Percentiles rank a stretch among this genome's conserved stretches.
Evolutionary conservation across 139 green algal genomes (phyloP).

Genomic region (Spirogloea muscicola): DNA sequence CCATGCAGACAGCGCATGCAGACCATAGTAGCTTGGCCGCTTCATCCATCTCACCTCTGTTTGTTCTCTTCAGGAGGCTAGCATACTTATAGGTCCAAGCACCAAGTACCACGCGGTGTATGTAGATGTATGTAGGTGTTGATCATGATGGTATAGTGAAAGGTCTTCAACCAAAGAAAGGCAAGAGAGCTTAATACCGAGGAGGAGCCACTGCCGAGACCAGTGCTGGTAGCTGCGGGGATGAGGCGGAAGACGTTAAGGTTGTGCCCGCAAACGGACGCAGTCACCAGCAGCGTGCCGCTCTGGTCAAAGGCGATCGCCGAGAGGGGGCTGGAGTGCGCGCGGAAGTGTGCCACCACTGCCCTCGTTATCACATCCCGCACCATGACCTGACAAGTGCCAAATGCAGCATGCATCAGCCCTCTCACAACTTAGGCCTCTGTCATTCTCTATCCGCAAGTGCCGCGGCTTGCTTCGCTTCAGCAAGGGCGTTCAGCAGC

Average conservation of each 20-base stretch:
- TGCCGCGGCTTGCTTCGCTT: too few relatives aligned
- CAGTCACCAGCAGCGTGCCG: slow-evolving; percentile 60
- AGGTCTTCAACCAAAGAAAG: not conserved
- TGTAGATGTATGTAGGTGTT: too few relatives aligned
- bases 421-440: not conserved
- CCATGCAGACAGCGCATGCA: too few relatives aligned
- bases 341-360: slow-evolving; percentile 58
- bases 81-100: too few relatives aligned
- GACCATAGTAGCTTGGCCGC: too few relatives aligned
- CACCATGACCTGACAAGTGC: slow-evolving; percentile 51
- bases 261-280: slow-evolving; percentile 57
- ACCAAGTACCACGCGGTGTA: too few relatives aligned
- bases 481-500: too few relatives aligned
- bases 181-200: not conserved
- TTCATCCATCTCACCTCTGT: too few relatives aligned
- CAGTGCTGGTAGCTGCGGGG: not conserved
- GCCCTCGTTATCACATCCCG: slow-evolving; percentile 52
- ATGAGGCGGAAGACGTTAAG: slow-evolving; percentile 56
- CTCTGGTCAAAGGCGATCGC: slow-evolving; percentile 56
- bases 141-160: not conserved
- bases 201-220: not conserved
- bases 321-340: slow-evolving; percentile 52
- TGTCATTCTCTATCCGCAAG: too few relatives aligned
- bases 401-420: slow-evolving; percentile 13
- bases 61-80: too few relatives aligned